Evolutionary conservation across 768 basidiomycete species (phyloP).

Genomic region (Termitomyces sp.): DNA sequence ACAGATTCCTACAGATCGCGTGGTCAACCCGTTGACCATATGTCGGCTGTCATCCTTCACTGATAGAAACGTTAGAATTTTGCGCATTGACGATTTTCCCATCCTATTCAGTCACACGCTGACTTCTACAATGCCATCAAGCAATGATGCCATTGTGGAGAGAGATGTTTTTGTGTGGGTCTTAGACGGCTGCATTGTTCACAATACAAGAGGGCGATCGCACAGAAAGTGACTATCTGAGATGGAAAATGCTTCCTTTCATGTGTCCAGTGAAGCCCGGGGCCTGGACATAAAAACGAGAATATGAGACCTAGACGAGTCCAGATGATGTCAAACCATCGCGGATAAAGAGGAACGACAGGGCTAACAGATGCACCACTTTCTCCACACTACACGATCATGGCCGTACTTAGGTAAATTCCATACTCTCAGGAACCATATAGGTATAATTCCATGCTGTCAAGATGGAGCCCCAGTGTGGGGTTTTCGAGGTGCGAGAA

Average conservation of each 20-base stretch:
- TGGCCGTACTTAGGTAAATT: not conserved
- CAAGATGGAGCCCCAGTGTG: not conserved
- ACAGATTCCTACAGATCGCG: not conserved
- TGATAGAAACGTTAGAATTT: slow-evolving; percentile 1
- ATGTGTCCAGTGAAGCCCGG: not conserved
- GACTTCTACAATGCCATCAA: slow-evolving; percentile 14
- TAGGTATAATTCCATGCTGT: slow-evolving; percentile 5
- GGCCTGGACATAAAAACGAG: not conserved
- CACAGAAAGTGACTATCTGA: not conserved
- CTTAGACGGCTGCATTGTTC: not conserved
- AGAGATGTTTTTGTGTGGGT: not conserved
- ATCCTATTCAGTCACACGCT: not conserved
- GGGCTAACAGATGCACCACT: not conserved
- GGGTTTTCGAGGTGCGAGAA: not conserved
- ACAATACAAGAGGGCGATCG: not conserved
- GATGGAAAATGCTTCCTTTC: not conserved
- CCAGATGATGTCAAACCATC: not conserved
- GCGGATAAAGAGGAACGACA: not conserved
- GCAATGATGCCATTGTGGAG: not conserved
- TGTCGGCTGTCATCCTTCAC: not conserved
- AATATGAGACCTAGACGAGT: not conserved
- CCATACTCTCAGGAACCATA: not conserved
- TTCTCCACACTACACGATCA: not conserved
- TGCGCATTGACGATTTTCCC: not conserved
- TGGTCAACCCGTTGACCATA: slow-evolving; percentile 1